phyloP scores from a whole-genome alignment of 148 eudicot species.

The Arctostaphylos glauca region DNA sequence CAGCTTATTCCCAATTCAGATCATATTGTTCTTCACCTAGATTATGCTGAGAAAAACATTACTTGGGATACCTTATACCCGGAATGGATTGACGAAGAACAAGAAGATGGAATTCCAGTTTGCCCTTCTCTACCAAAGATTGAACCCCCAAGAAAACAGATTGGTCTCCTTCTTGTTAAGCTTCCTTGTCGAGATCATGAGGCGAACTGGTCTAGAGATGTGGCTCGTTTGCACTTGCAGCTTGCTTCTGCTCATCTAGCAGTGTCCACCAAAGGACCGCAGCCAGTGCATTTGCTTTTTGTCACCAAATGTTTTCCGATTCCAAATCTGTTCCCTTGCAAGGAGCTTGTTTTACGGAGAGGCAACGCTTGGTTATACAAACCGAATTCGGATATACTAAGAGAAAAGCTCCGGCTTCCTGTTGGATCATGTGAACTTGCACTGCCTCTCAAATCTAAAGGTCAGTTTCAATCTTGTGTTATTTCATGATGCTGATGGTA shows the following conservation, averaged over 20 bases:
- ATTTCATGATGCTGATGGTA: not conserved
- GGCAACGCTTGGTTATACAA: slow-evolving; percentile 67
- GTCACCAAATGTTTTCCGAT: slow-evolving; percentile 62
- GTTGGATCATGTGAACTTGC: slow-evolving; percentile 91
- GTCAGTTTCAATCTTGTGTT: slow-evolving; percentile 19
- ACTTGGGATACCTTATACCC: slow-evolving; percentile 74
- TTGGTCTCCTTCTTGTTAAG: slow-evolving; percentile 64
- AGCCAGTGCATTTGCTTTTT: slow-evolving; percentile 56
- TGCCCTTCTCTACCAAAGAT: slow-evolving; percentile 65
- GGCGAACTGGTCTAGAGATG: slow-evolving; percentile 73
- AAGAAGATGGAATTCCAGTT: slow-evolving; percentile 54
- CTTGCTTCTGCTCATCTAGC: slow-evolving; percentile 65
- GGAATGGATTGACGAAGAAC: slow-evolving; percentile 91
- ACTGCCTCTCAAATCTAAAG: slow-evolving; percentile 56
- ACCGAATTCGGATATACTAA: slow-evolving; percentile 48
- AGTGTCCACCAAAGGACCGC: slow-evolving; percentile 41
- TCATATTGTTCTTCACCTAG: slow-evolving; percentile 39
- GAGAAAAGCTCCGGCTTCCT: slow-evolving; percentile 68
- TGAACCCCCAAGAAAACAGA: slow-evolving; percentile 41
- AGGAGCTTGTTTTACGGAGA: slow-evolving; percentile 55
- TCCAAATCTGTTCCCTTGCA: slow-evolving; percentile 68
- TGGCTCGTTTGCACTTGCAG: slow-evolving; percentile 74
- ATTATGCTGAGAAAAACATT: slow-evolving; percentile 39
- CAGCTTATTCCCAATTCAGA: slow-evolving; percentile 38
- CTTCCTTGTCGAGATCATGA: slow-evolving; percentile 50